A percentile compares a stretch with the other conserved stretches of the same genome.
phyloP scores from a whole-genome alignment of 441 rosid species.

The Pelargonium exstipulatum region DNA sequence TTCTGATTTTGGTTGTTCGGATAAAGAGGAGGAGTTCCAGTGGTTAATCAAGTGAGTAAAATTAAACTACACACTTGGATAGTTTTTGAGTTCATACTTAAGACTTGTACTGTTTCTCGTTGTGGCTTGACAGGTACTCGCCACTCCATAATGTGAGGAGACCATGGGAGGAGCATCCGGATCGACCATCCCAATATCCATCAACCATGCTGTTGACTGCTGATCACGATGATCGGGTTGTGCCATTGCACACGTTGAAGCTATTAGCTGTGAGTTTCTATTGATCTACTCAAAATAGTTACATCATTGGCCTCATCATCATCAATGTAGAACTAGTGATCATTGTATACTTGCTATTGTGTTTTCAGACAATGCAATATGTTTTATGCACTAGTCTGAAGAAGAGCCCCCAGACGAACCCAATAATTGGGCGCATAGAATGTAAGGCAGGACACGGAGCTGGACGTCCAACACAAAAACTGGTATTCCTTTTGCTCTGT shows the following conservation, averaged over 20 bases:
- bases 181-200: constrained; percentile 53
- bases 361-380: constrained; percentile 74
- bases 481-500: constrained; percentile 33
- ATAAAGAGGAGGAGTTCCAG: constrained; percentile 72
- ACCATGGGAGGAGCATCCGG: constrained; percentile 66
- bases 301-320: too few relatives aligned
- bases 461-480: constrained; percentile 84
- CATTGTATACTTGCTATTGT: neutral
- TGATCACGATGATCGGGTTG: constrained; percentile 95
- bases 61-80: neutral
- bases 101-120: too few relatives aligned
- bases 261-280: constrained; percentile 63
- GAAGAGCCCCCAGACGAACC: constrained; percentile 78
- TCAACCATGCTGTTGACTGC: constrained; percentile 89
- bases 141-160: constrained; percentile 84
- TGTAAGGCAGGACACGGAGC: constrained; percentile 89
- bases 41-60: constrained; percentile 80
- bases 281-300: neutral
- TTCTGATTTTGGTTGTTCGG: constrained; percentile 83
- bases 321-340: too few relatives aligned
- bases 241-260: constrained; percentile 81
- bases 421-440: constrained; percentile 78
- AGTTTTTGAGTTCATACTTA: too few relatives aligned
- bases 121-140: constrained; percentile 50
- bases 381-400: constrained; percentile 63